These are phyloP conservation scores for Buxus sempervirens DNA, from an alignment of 164 flowering plant genomes.

Conservation along the genomic window DNA sequence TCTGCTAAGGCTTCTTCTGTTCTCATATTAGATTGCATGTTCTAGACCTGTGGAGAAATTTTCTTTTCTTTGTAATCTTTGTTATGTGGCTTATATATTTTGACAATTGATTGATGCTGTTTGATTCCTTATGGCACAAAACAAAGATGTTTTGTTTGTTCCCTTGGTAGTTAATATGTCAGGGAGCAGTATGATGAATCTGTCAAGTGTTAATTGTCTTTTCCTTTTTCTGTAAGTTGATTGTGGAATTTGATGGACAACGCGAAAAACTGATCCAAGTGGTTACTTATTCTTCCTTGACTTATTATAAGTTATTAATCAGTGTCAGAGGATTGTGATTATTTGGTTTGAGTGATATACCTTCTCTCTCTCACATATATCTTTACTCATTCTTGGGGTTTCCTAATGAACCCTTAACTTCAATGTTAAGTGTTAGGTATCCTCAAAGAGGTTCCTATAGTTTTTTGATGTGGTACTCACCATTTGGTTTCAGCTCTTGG, in stretches of 20 bases:
- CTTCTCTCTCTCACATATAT: not conserved
- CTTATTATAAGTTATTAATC: not conserved
- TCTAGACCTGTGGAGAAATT: not conserved
- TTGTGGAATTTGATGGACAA: not conserved
- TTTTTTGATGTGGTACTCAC: not conserved
- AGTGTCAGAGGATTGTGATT: not conserved
- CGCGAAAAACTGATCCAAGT: not conserved
- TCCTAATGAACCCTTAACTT: not conserved
- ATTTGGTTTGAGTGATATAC: not conserved
- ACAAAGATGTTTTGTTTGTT: not conserved
- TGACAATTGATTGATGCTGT: not conserved
- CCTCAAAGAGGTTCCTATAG: not conserved
- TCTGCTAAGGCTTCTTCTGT: not conserved
- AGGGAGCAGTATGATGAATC: not conserved
- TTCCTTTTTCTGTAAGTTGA: not conserved
- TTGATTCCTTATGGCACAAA: too few relatives aligned
- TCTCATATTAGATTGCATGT: not conserved
- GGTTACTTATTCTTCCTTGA: not conserved
- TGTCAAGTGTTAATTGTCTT: not conserved
- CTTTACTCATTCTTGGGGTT: not conserved
- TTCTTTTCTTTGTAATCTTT: not conserved
- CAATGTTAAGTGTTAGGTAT: not conserved
- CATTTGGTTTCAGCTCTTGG: not conserved
- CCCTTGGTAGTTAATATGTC: not conserved
- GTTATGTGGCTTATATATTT: not conserved